These are phyloP conservation scores for Tagetes erecta DNA, from an alignment of 129 eudicot species.

Conservation along the genomic window DNA sequence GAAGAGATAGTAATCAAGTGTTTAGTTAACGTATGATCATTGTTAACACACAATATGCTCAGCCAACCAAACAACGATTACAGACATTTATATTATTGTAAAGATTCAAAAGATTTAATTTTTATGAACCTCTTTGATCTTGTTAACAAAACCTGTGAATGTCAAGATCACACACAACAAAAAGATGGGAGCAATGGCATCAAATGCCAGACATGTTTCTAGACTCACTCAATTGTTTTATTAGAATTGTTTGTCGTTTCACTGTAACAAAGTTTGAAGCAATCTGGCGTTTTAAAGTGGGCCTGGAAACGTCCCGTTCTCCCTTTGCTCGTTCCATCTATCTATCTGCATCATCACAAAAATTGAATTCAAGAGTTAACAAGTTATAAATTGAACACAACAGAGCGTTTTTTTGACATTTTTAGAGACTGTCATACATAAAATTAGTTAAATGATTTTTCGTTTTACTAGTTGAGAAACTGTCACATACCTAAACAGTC, in stretches of 20 bases:
- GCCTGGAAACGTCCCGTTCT: conserved; percentile 90
- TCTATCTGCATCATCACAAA: conserved; percentile 54
- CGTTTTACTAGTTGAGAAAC: too few relatives aligned
- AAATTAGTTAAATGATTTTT: too few relatives aligned
- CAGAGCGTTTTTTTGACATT: too few relatives aligned
- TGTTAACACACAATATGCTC: not conserved
- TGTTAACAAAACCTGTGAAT: conserved; percentile 18
- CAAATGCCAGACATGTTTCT: conserved; percentile 22
- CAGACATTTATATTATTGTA: conserved; percentile 1
- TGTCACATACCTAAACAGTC: too few relatives aligned
- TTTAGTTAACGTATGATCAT: not conserved
- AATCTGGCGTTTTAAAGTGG: conserved; percentile 51
- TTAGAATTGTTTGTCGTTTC: conserved; percentile 10
- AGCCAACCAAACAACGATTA: not conserved
- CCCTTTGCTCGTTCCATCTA: conserved; percentile 89
- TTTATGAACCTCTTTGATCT: conserved; percentile 19
- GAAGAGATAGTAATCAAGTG: not conserved
- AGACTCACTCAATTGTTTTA: conserved; percentile 15
- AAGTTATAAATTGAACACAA: too few relatives aligned
- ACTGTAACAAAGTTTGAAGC: not conserved
- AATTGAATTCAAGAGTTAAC: not conserved
- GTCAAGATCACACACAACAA: not conserved
- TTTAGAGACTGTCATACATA: too few relatives aligned
- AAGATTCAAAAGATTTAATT: conserved; percentile 6
- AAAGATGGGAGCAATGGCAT: not conserved